Evolutionary conservation across 2,329 filamentous ascomycete species (phyloP), one percentile per base, ranked within the genome.

Genomic region (Tolypocladium album): DNA sequence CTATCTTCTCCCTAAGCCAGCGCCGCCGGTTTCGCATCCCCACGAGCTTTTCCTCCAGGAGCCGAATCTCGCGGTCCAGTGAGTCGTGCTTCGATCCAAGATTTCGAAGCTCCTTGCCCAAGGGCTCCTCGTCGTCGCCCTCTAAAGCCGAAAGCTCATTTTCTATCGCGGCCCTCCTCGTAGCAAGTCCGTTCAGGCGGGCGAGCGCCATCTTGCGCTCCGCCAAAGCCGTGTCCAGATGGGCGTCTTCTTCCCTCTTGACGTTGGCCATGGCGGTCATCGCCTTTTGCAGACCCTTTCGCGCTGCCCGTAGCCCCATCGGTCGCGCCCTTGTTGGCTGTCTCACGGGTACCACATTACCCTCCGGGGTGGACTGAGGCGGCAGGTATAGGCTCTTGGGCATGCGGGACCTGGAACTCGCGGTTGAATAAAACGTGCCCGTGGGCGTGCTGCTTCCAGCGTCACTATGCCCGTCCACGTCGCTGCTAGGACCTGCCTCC

Each of bases 201-300:
- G 78, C 74, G 0, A 91, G 73, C 0, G 84, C 84, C 4, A 77
- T 73, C 61, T 83, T 81, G 17, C 87, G 79, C 59, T 82, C 76
- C 4, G 76, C 73, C 42, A 89, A 70, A 2, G 87, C 83, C 1
- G 77, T 74, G 3, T 81, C 78, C 1, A 91, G 74, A 31, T 85
- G 76, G 0, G 79, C 76, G n/a, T 85, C 77, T 72, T 92, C 88
- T 60, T 91, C 87, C 4, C 77, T 76, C 68, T 90, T 90, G 34
- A 92, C 74, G 11, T 80, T 79, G 0, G 83, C 83, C 6, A 92
- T 74, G 58, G 85, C 82, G 3, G 79, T 75, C 70, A 92, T 88
- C 56, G 83, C 80, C 57, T 78, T 79, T 20, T 82, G 79, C 9
- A 93, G 80, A 0, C 85, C 87, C 36, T 79, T 78, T n/a, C 89